Conservation (phyloP, 2,329 filamentous ascomycete genomes). For the Botrytis tulipae region DNA sequence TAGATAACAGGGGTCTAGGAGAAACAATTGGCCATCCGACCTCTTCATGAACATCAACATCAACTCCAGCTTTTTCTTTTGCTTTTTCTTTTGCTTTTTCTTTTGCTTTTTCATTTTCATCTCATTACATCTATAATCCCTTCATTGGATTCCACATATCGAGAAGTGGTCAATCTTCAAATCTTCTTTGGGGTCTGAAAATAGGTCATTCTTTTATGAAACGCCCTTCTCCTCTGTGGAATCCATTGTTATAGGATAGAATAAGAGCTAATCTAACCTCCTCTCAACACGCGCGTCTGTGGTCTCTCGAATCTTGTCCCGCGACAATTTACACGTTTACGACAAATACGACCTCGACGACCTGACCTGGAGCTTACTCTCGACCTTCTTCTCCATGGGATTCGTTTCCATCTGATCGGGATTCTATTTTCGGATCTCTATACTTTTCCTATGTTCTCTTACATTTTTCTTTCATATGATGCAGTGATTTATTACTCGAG, state of each 20-base stretch:
- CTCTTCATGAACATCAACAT: slow-evolving; percentile 1
- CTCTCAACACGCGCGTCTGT: slow-evolving; percentile 11
- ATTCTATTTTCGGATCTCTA: slow-evolving; percentile 11
- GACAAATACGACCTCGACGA: not conserved
- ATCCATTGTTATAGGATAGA: not conserved
- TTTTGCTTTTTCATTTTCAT: not conserved
- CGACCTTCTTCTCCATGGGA: slow-evolving; percentile 5
- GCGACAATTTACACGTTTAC: not conserved
- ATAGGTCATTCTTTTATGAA: not conserved
- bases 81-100: not conserved
- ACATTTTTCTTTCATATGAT: not conserved
- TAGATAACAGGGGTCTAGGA: not conserved
- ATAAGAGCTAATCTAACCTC: not conserved
- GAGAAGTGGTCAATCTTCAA: not conserved
- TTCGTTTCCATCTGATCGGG: slow-evolving; percentile 1
- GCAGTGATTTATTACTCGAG: not conserved
- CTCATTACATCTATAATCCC: not conserved
- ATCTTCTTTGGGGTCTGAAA: not conserved
- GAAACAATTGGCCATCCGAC: slow-evolving; percentile 22
- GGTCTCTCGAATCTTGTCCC: too few species aligned
- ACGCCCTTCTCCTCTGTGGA: not conserved
- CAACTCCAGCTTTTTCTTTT: not conserved
- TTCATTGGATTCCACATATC: not conserved
- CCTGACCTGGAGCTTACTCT: not conserved
- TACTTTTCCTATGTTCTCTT: not conserved